Evolutionary conservation across 352 stramenopile species (phyloP).

Genomic region (Globisporangium barbulae): DNA sequence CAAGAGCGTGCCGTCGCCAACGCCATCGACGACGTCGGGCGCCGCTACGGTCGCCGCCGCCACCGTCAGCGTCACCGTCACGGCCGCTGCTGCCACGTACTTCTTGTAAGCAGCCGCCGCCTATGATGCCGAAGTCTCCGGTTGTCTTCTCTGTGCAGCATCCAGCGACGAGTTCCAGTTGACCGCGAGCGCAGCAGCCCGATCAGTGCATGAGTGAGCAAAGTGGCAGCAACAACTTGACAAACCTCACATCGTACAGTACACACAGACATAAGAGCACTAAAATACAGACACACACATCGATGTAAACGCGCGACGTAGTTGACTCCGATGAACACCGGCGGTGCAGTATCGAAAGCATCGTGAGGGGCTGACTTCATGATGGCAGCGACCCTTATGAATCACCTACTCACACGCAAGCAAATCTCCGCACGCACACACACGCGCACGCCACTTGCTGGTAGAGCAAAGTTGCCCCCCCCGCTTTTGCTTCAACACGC

Average conservation of each 20-base stretch:
- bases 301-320: neutral
- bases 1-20: slow-evolving; percentile 10
- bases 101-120: slow-evolving; percentile 14
- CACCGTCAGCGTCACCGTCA: slow-evolving; percentile 14
- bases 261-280: neutral
- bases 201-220: neutral
- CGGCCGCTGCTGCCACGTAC: slow-evolving; percentile 16
- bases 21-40: slow-evolving; percentile 12
- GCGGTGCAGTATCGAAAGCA: no score
- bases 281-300: neutral
- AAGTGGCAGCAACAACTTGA: no score
- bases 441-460: no score
- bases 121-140: neutral
- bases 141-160: neutral
- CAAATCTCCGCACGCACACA: neutral
- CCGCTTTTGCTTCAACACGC: no score
- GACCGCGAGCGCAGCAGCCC: neutral
- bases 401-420: neutral
- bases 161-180: neutral
- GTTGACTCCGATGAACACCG: neutral
- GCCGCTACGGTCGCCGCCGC: slow-evolving; percentile 13
- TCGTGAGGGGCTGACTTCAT: no score
- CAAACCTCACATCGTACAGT: neutral
- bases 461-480: no score
- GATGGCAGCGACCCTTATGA: no score